Base-by-base conservation (phyloP, 805 yeast species). In the Candida sanyiensis region DNA sequence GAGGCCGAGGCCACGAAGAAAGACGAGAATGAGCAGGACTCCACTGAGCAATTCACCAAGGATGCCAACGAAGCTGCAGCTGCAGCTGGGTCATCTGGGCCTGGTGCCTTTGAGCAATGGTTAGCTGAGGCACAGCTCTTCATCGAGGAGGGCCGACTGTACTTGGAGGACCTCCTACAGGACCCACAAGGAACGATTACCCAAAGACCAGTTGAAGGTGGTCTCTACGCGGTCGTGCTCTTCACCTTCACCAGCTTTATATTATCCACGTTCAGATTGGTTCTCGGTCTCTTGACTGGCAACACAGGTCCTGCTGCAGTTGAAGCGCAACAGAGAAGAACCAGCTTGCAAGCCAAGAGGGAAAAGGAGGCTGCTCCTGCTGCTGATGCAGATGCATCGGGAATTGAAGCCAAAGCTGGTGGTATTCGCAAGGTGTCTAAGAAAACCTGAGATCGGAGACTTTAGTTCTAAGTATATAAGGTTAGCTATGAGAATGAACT, bases 201-300 rank as follows among this genome's bases (percentile, higher is more conserved):
- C 20, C 54, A 58, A 17, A 65, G 72, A 45, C 83, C 83, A 3
- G 57, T 67, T 30, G 76, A 72, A 47, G 74, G 74, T 35, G 61
- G 72, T 13, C 52, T 69, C 23, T 76, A 73, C 50, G 62, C 73
- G 20, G 61, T 67, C 12, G 58, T 63, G 13, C 57, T 71, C 30
- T 57, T 75, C 13, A 44, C 66, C 12, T 39, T 60, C 3, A 59
- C 73, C 35, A 62, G 75, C 6, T 34, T 74, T 11, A 46, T 58
- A 6, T 64, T 77, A 49, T 75, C 73, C 4, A 7, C 63, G 1
- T 56, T 68, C 53, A 69, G 73, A 11, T 57, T 64, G 8, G 6
- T 69, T 7, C 19, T 48, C 9, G 23, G 42, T 7, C 30, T 43
- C 5, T 15, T 50, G 7, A 12, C 43, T 59, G 35, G 64, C 48